phyloP scores from a whole-genome alignment of 768 basidiomycete genomes.

The Rubroboletus pulcherrimus region DNA sequence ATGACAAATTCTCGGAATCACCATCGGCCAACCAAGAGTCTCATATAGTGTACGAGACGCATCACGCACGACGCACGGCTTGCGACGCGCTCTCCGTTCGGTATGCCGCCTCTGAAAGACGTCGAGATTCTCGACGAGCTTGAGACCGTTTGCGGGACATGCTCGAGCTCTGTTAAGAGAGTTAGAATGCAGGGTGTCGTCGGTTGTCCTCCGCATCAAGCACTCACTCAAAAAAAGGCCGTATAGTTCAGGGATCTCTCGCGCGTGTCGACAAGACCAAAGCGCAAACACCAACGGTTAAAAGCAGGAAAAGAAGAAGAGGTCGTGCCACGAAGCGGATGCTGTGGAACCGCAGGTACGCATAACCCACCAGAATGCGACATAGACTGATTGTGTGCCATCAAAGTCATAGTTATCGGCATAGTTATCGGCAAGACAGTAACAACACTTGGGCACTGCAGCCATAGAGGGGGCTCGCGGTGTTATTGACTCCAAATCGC shows the following conservation, averaged over 20 bases:
- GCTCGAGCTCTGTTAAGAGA: slow-evolving; percentile 34
- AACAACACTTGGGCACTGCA: neutral
- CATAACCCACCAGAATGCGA: slow-evolving; percentile 10
- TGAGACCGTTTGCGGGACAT: slow-evolving; percentile 53
- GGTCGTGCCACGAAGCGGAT: slow-evolving; percentile 97
- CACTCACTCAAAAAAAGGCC: too few species aligned
- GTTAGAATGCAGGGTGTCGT: slow-evolving; percentile 21
- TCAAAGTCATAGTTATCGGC: too few species aligned
- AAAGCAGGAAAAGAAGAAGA: slow-evolving; percentile 96
- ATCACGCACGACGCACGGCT: neutral
- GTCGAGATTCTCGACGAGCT: neutral
- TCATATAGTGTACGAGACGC: neutral
- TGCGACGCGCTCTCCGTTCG: neutral
- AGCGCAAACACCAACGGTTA: slow-evolving; percentile 4
- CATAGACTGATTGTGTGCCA: neutral
- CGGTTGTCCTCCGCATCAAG: too few species aligned
- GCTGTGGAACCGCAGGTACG: slow-evolving; percentile 88
- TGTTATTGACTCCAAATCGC: slow-evolving; percentile 47
- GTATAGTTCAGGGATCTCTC: slow-evolving; percentile 30
- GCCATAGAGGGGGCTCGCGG: neutral
- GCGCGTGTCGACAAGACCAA: slow-evolving; percentile 99
- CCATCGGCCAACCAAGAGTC: too few species aligned
- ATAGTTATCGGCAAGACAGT: neutral
- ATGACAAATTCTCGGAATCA: too few species aligned
- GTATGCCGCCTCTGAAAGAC: neutral